A percentile compares a stretch with the other conserved stretches of the same genome.
Evolutionary conservation across 73 alveolate genomes (phyloP).

Genomic region (Symbiodinium pilosum): DNA sequence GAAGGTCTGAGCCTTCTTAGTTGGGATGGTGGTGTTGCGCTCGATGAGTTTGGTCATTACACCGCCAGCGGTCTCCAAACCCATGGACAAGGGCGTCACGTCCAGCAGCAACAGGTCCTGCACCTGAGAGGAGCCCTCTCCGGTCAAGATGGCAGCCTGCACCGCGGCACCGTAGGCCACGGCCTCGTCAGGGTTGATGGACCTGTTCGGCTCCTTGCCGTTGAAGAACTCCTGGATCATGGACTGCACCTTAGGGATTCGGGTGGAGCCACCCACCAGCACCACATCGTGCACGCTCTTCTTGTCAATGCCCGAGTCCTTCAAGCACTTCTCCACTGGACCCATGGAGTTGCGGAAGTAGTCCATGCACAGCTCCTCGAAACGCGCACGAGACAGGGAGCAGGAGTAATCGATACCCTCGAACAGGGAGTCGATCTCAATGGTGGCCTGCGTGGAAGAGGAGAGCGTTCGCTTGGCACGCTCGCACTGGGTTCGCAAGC

Average conservation of each 20-base stretch:
- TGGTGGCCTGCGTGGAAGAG: conserved; percentile 98
- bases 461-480: conserved; percentile 99
- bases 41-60: conserved; percentile 99
- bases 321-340: conserved; percentile 97
- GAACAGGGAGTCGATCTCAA: conserved; percentile 98
- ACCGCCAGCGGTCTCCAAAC: conserved; percentile 99
- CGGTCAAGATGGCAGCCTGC: conserved; percentile 97
- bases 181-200: conserved; percentile 99
- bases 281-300: conserved; percentile 98
- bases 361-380: conserved; percentile 98
- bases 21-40: conserved; percentile 99
- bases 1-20: conserved; percentile 98
- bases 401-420: conserved; percentile 97
- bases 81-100: conserved; percentile 98
- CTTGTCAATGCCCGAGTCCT: conserved; percentile 98
- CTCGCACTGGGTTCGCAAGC: conserved; percentile 99
- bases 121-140: conserved; percentile 95
- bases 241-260: conserved; percentile 99
- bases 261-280: conserved; percentile 99
- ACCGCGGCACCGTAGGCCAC: conserved; percentile 99
- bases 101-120: conserved; percentile 94
- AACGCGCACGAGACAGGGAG: conserved; percentile 98
- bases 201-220: conserved; percentile 97
- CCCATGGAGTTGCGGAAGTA: conserved; percentile 98
- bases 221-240: conserved; percentile 98